A percentile compares a stretch with the other conserved stretches of the same genome.
Conservation (phyloP, 2,329 filamentous ascomycete genomes). For the Coleophoma eucalyptorum region DNA sequence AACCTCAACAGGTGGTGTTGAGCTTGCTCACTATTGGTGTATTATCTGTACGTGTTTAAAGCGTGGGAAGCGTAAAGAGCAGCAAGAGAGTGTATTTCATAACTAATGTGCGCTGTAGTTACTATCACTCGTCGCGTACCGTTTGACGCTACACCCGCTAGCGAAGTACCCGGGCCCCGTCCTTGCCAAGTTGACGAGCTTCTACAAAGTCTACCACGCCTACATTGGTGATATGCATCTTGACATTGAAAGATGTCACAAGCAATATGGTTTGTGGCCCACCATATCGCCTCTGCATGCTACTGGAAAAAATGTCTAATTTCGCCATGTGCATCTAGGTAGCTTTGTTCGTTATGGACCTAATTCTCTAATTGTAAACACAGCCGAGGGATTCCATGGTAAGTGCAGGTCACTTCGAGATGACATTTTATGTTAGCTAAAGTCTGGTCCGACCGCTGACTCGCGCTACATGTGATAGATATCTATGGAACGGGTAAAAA, state of each 20-base stretch:
- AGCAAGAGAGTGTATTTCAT: no score
- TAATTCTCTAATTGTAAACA: conserved; percentile 10
- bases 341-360: conserved; percentile 22
- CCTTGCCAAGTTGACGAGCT: conserved; percentile 21
- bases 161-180: conserved; percentile 29
- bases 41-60: no score
- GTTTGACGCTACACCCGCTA: conserved; percentile 22
- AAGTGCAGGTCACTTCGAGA: neutral
- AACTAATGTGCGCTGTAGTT: no score
- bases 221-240: conserved; percentile 30
- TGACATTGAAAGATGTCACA: conserved; percentile 27
- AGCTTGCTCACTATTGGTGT: no score
- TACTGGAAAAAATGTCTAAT: neutral
- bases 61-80: no score
- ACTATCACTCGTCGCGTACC: conserved; percentile 35
- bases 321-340: conserved; percentile 32
- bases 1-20: no score
- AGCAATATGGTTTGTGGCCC: conserved; percentile 25
- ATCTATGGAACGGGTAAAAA: conserved; percentile 61
- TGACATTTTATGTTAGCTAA: no score
- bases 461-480: conserved; percentile 34
- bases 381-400: conserved; percentile 9
- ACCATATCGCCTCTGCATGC: conserved; percentile 2
- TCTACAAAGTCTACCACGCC: conserved; percentile 25
- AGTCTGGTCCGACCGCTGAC: neutral